Base-by-base conservation (phyloP, 106 monocot genomes). In the Phalaenopsis aphrodite region DNA sequence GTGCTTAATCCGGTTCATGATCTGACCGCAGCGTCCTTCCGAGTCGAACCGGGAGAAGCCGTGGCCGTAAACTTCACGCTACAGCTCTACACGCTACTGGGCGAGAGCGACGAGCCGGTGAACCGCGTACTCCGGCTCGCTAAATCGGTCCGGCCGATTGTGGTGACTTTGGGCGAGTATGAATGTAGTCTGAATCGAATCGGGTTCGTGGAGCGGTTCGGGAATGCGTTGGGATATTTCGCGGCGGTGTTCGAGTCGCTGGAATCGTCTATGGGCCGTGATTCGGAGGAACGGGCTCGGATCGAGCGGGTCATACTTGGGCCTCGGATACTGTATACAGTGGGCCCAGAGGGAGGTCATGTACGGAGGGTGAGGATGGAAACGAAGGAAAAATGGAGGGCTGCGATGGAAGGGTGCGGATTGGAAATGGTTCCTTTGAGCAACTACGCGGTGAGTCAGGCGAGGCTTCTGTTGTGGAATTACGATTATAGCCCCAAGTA, bases 1-100 rank as follows among this genome's bases (percentile, higher is more conserved):
- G 41, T 97, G 23, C 84, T 92, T 18, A 85, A 80, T 1, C 90
- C 97, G 4, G 78, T 94, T 43, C 66, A 82, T 8, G 82, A 92
- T 37, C 84, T 98, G 48, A 79, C 83, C 48, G 39, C 47, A 37
- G 77, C 85, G 0, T 78, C 78, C 23, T 88, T 98, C 85, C 83
- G 78, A 0, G 49, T 94, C 43, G 89, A 85, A 15, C 84, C 86
- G 77, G 94, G 81, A 67, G 98, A 98, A 83, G 49, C 88, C 14
- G 81, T 94, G 12, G 89, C 89, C 11, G 88, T 98, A 6, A 98
- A 98, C 83, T 94, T 98, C 91, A 94, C 92, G 94, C 92, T 98
- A 30, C 92, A 92, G 80, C 92, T 98, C 7, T 75, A 88, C 89
- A 81, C 80, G 52, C 79, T 87, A 12, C 90, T 97, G 37, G 90